phyloP scores from a whole-genome alignment of 495 filamentous ascomycete genomes.

The Penicillium psychrofluorescens region DNA sequence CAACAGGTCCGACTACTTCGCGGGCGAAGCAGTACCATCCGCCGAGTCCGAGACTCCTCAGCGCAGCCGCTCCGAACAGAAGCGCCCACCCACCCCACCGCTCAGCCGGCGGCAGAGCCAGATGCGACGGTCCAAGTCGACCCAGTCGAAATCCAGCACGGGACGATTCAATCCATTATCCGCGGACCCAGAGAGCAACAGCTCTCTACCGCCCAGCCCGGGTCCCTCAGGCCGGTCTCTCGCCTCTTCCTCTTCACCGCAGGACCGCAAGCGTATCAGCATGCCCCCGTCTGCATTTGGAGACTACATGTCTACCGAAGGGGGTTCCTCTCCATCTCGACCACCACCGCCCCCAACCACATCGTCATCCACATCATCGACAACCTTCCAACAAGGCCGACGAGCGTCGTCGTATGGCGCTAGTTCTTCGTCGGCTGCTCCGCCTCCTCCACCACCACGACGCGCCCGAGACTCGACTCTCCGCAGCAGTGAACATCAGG shows the following conservation, averaged over 20 bases:
- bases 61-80: constrained; percentile 32
- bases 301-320: neutral
- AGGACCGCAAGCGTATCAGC: constrained; percentile 16
- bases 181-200: constrained; percentile 14
- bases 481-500: constrained; percentile 33
- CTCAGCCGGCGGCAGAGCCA: constrained; percentile 42
- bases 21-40: constrained; percentile 3
- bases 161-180: constrained; percentile 25
- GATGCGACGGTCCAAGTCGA: constrained; percentile 34
- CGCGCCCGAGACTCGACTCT: constrained; percentile 48
- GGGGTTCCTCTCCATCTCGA: constrained; percentile 1
- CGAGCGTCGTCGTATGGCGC: constrained; percentile 20
- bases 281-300: constrained; percentile 16
- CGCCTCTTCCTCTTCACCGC: constrained; percentile 2
- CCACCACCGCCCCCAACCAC: neutral
- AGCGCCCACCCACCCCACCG: constrained; percentile 44
- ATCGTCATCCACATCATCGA: too few species aligned
- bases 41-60: constrained; percentile 19
- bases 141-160: constrained; percentile 23
- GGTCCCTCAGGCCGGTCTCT: constrained; percentile 11
- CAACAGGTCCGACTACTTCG: constrained; percentile 40
- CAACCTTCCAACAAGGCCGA: constrained; percentile 4
- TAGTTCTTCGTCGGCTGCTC: constrained; percentile 27
- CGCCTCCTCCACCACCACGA: constrained; percentile 56
- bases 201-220: constrained; percentile 29